Evolutionary conservation across 768 basidiomycete genomes (phyloP).

Genomic region (Bullera alba): DNA sequence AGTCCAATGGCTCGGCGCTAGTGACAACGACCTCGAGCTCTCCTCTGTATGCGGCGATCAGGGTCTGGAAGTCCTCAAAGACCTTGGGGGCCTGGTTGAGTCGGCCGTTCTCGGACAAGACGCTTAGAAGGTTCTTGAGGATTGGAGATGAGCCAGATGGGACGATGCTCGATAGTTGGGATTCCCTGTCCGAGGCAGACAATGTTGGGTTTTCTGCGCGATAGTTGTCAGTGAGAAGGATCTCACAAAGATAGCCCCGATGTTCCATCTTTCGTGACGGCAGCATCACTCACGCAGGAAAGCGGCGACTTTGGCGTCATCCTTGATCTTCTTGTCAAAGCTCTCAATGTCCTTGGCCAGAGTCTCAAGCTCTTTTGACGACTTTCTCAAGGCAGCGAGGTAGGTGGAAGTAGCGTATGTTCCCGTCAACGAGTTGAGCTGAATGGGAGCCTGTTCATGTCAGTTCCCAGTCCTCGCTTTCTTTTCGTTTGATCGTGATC

Average conservation of each 20-base stretch:
- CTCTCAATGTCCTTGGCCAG: constrained; percentile 75
- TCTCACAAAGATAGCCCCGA: no score
- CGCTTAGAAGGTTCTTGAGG: constrained; percentile 82
- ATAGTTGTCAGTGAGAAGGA: constrained; percentile 1
- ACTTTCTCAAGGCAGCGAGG: constrained; percentile 58
- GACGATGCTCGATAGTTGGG: constrained; percentile 63
- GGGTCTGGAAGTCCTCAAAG: constrained; percentile 82
- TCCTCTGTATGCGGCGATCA: constrained; percentile 81
- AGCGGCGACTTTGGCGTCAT: constrained; percentile 57
- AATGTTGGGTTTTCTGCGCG: constrained; percentile 73
- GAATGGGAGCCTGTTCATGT: constrained; percentile 36
- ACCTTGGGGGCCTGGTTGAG: constrained; percentile 75
- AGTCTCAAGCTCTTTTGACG: constrained; percentile 70
- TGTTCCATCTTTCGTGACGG: no score
- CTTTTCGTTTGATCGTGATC: not conserved
- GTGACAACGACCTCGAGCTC: constrained; percentile 90
- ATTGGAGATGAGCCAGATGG: constrained; percentile 52
- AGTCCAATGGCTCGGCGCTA: constrained; percentile 68
- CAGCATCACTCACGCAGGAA: constrained; percentile 56
- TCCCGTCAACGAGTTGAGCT: constrained; percentile 46
- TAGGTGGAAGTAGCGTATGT: constrained; percentile 46
- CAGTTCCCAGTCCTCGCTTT: not conserved
- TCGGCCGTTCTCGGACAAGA: constrained; percentile 89
- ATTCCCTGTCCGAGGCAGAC: constrained; percentile 64
- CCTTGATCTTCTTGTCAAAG: constrained; percentile 64